A percentile compares a stretch with the other conserved stretches of the same genome.
These are phyloP conservation scores for Fusarium acutatum DNA, from an alignment of 2,329 filamentous ascomycete genomes.

Conservation along the genomic window DNA sequence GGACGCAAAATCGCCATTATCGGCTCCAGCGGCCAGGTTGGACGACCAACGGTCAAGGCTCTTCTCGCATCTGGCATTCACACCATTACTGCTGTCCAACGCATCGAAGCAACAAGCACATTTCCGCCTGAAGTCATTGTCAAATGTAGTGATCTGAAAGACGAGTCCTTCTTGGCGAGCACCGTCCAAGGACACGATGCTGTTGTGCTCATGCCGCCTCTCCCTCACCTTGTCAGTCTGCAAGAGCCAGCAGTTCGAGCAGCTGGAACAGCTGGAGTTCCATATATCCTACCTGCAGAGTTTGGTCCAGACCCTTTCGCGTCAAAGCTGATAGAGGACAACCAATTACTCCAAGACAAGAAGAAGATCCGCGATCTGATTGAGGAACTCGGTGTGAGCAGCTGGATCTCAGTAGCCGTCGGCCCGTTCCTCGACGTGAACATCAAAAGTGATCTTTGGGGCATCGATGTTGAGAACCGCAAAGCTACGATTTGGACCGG, in stretches of 20 bases:
- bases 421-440: slow-evolving; percentile 12
- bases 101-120: background rate
- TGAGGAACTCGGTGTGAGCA: slow-evolving; percentile 16
- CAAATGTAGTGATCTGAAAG: slow-evolving; percentile 1
- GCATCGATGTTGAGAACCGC: background rate
- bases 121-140: background rate
- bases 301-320: slow-evolving; percentile 21
- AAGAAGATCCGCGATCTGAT: slow-evolving; percentile 9
- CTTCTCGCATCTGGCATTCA: slow-evolving; percentile 6
- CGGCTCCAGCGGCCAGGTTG: slow-evolving; percentile 7
- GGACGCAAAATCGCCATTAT: slow-evolving; percentile 14
- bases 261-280: background rate
- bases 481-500: slow-evolving; percentile 10
- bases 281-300: slow-evolving; percentile 7
- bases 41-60: background rate
- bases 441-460: slow-evolving; percentile 9
- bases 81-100: slow-evolving; percentile 13
- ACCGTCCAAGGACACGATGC: slow-evolving; percentile 8
- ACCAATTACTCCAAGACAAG: slow-evolving; percentile 14
- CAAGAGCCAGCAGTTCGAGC: slow-evolving; percentile 23
- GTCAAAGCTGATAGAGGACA: background rate
- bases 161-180: slow-evolving; percentile 4
- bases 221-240: slow-evolving; percentile 8
- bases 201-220: slow-evolving; percentile 14
- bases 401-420: slow-evolving; percentile 17